These are phyloP conservation scores for Tylopilus balloui DNA, from an alignment of 768 basidiomycete genomes.

Conservation along the genomic window DNA sequence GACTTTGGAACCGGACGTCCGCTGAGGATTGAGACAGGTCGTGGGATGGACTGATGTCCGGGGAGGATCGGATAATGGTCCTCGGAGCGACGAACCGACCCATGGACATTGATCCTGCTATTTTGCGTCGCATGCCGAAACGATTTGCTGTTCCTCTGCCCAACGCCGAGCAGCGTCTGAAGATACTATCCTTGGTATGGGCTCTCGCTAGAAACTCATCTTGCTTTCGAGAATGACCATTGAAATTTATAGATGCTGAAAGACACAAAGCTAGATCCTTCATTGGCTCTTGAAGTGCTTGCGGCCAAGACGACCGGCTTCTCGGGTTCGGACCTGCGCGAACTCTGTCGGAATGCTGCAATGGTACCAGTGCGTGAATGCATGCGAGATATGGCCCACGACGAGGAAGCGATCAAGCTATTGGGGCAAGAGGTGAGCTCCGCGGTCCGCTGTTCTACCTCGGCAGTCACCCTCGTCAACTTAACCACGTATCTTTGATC, in stretches of 20 bases:
- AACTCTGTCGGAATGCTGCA: conserved; percentile 89
- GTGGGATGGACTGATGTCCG: conserved; percentile 92
- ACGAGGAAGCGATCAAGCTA: conserved; percentile 46
- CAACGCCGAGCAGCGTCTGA: conserved; percentile 68
- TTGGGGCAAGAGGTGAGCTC: conserved; percentile 39
- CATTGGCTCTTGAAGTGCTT: conserved; percentile 58
- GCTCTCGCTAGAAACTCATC: background rate
- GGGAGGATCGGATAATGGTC: conserved; percentile 77
- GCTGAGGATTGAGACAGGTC: conserved; percentile 42
- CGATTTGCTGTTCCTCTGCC: conserved; percentile 86
- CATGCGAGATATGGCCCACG: conserved; percentile 49
- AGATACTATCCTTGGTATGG: conserved; percentile 76
- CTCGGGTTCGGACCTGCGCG: conserved; percentile 88
- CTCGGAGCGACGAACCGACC: conserved; percentile 96
- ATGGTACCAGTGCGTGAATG: conserved; percentile 90
- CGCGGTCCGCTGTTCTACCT: background rate
- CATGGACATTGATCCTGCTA: conserved; percentile 83
- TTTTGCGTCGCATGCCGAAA: conserved; percentile 96
- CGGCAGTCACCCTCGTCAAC: background rate
- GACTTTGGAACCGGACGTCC: background rate
- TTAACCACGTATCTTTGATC: background rate
- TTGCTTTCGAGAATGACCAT: background rate
- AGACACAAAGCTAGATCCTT: conserved; percentile 61
- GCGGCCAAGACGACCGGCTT: conserved; percentile 67
- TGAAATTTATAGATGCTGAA: conserved; percentile 65